phyloP scores from a whole-genome alignment of 1,284 basidiomycete species.

The Marasmius sp. region DNA sequence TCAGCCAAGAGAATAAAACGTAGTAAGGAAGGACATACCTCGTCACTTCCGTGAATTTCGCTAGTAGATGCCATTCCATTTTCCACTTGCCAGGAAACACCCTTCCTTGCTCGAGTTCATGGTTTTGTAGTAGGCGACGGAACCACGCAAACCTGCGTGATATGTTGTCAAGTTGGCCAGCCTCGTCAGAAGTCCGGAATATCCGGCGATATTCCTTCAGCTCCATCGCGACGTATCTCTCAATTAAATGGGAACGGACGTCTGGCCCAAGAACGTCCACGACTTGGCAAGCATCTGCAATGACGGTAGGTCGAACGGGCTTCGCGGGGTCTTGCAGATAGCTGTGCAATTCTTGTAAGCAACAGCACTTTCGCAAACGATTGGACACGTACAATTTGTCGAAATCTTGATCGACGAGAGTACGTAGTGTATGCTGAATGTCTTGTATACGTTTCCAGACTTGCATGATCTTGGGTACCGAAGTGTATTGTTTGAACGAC shows the following conservation, averaged over 20 bases:
- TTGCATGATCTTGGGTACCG: slow-evolving; percentile 74
- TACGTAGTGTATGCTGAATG: slow-evolving; percentile 73
- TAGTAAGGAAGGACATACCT: slow-evolving; percentile 46
- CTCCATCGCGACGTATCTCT: slow-evolving; percentile 88
- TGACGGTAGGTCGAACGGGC: slow-evolving; percentile 59
- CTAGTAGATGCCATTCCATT: slow-evolving; percentile 76
- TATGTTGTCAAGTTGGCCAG: slow-evolving; percentile 96
- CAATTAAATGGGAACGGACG: slow-evolving; percentile 77
- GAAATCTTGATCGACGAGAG: slow-evolving; percentile 84
- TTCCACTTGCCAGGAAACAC: slow-evolving; percentile 86
- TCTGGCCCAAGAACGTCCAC: slow-evolving; percentile 87
- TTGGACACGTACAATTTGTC: slow-evolving; percentile 75
- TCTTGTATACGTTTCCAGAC: slow-evolving; percentile 80
- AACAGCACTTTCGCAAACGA: not conserved
- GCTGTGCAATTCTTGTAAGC: slow-evolving; percentile 36
- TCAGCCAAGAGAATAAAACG: not conserved
- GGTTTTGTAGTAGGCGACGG: slow-evolving; percentile 82
- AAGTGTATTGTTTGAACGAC: slow-evolving; percentile 75
- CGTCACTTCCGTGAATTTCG: slow-evolving; percentile 86
- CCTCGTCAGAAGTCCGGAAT: slow-evolving; percentile 89
- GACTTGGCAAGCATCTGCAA: slow-evolving; percentile 80
- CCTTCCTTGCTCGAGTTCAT: slow-evolving; percentile 84
- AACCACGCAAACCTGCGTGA: slow-evolving; percentile 96
- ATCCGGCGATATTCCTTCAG: slow-evolving; percentile 96
- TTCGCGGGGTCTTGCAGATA: slow-evolving; percentile 78